phyloP scores from a whole-genome alignment of 2,329 filamentous ascomycete species.

The Bipolaris gigantea region DNA sequence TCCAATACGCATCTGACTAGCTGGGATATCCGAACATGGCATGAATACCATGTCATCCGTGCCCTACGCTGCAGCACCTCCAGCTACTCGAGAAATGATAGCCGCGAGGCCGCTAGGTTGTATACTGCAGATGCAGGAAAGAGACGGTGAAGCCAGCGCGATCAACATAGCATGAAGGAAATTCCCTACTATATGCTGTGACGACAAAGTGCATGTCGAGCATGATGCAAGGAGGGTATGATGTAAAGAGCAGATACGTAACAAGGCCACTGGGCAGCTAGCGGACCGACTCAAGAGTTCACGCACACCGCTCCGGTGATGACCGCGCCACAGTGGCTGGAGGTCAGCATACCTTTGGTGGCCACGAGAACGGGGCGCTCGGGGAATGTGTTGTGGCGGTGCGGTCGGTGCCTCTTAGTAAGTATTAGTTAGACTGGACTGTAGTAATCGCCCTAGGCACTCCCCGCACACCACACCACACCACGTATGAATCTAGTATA shows the following conservation, averaged over 20 bases:
- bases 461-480: not conserved
- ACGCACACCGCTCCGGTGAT: slow-evolving; percentile 8
- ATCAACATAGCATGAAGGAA: not conserved
- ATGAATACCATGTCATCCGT: not conserved
- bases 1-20: not conserved
- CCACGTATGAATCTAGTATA: slow-evolving; percentile 10
- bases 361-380: not conserved
- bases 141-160: not conserved
- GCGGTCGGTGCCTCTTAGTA: not conserved
- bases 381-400: not conserved
- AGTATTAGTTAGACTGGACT: not conserved
- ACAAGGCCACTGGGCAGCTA: not conserved
- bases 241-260: not conserved
- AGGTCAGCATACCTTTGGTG: not conserved
- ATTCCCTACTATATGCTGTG: not conserved
- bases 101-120: not conserved
- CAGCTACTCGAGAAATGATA: not conserved
- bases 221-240: slow-evolving; percentile 3
- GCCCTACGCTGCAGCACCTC: not conserved
- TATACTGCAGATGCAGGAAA: not conserved
- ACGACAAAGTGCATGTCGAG: not conserved
- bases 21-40: not conserved
- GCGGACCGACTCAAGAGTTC: slow-evolving; percentile 1
- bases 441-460: not conserved
- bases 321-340: not conserved